A percentile compares a stretch with the other conserved stretches of the same genome.
Evolutionary conservation across 371 early-diverging fungal genomes (phyloP).

Genomic region (Saksenaea vasiformis): DNA sequence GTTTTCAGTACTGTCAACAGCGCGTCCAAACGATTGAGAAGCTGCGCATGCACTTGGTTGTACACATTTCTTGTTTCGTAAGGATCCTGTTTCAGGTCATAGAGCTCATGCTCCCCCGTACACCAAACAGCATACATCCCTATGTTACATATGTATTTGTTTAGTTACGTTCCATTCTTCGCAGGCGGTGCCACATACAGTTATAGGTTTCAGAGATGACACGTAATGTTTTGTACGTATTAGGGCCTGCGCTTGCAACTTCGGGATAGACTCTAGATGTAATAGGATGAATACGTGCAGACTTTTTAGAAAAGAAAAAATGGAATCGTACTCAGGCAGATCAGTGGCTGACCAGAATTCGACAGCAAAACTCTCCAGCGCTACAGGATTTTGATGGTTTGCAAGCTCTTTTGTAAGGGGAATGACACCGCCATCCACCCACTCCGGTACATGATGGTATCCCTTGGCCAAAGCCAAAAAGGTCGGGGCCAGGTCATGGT

Average conservation of each 20-base stretch:
- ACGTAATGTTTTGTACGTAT: constrained; percentile 65
- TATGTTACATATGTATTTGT: constrained; percentile 1
- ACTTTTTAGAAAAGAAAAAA: neutral
- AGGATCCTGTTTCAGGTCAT: constrained; percentile 59
- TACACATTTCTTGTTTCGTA: constrained; percentile 59
- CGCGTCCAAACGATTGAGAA: constrained; percentile 62
- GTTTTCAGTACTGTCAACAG: constrained; percentile 53
- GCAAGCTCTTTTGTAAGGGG: constrained; percentile 47
- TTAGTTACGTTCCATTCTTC: constrained; percentile 14
- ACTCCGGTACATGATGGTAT: constrained; percentile 35
- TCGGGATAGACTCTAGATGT: constrained; percentile 10
- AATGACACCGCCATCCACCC: constrained; percentile 58
- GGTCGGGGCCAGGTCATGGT: constrained; percentile 65
- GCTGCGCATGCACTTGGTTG: constrained; percentile 9
- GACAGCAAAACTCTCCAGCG: constrained; percentile 60
- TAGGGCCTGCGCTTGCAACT: constrained; percentile 16
- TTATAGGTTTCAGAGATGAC: constrained; percentile 55
- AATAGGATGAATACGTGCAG: neutral
- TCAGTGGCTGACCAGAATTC: constrained; percentile 55
- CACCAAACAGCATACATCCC: constrained; percentile 64
- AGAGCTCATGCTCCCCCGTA: constrained; percentile 66
- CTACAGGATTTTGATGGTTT: constrained; percentile 38
- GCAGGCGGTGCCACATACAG: constrained; percentile 26
- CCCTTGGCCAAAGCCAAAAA: constrained; percentile 57
- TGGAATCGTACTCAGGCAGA: constrained; percentile 31